Conservation (phyloP, 148 eudicot species). For the Rhododendron ovatum region DNA sequence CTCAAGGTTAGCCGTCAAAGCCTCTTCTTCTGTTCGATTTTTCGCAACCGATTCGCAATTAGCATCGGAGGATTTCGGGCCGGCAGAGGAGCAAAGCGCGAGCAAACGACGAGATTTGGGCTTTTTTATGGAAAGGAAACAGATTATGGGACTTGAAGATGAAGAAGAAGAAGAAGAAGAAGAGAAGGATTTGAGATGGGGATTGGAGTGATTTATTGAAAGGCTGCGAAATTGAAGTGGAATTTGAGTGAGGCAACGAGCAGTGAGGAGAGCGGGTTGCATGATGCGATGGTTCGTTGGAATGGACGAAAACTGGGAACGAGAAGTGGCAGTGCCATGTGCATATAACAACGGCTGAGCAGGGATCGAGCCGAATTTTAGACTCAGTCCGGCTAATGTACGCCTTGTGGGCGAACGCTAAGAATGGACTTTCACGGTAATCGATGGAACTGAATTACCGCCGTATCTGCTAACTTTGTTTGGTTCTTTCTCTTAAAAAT, state of each 20-base stretch:
- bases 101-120: conserved; percentile 2
- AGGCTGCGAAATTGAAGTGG: neutral
- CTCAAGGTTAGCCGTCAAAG: conserved; percentile 4
- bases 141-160: neutral
- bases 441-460: too few species aligned
- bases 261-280: neutral
- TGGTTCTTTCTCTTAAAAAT: too few species aligned
- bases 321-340: neutral
- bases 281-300: neutral
- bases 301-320: neutral
- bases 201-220: too few species aligned
- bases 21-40: neutral
- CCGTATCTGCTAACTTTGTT: too few species aligned
- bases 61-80: conserved; percentile 1
- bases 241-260: neutral
- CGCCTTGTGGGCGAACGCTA: too few species aligned
- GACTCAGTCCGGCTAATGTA: too few species aligned
- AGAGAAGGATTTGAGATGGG: conserved; percentile 4
- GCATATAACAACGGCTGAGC: too few species aligned
- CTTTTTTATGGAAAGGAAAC: neutral
- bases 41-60: neutral
- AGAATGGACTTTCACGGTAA: too few species aligned
- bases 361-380: too few species aligned
- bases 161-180: neutral
- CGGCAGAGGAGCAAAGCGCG: conserved; percentile 11